Percentiles rank a stretch among this genome's conserved stretches.
phyloP scores from a whole-genome alignment of 2,329 filamentous ascomycete genomes.

The Aspergillus ibericus region DNA sequence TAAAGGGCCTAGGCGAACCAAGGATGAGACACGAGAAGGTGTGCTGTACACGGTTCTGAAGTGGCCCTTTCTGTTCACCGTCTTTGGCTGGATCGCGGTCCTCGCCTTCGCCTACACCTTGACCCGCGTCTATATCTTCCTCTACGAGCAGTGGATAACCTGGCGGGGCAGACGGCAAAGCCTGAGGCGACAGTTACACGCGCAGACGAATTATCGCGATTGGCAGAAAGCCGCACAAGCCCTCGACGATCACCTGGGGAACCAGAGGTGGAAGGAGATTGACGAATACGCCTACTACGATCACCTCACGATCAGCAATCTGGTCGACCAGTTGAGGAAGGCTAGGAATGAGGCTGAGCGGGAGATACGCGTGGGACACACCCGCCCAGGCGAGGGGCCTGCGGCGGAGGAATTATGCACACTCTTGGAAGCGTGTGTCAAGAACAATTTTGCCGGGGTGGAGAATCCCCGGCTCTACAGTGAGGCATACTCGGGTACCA shows the following conservation, averaged over 20 bases:
- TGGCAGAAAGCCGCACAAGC: constrained; percentile 80
- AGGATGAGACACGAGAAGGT: constrained; percentile 92
- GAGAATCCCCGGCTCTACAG: constrained; percentile 95
- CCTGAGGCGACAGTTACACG: constrained; percentile 69
- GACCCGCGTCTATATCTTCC: constrained; percentile 83
- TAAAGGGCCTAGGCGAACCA: constrained; percentile 55
- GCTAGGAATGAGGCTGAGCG: constrained; percentile 42
- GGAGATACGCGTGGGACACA: constrained; percentile 30
- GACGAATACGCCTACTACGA: constrained; percentile 79
- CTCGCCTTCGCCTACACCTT: constrained; percentile 73
- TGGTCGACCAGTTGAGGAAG: constrained; percentile 69
- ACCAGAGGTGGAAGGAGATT: constrained; percentile 52
- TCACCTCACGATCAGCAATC: constrained; percentile 74
- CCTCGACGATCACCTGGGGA: constrained; percentile 78
- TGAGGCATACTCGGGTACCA: constrained; percentile 97
- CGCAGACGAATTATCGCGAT: constrained; percentile 72
- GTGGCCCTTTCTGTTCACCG: constrained; percentile 82
- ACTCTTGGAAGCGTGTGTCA: constrained; percentile 85
- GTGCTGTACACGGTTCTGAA: constrained; percentile 86
- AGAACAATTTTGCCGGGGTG: constrained; percentile 95
- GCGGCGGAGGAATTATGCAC: constrained; percentile 73
- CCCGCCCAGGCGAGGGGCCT: constrained; percentile 38
- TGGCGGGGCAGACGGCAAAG: constrained; percentile 79
- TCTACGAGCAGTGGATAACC: constrained; percentile 87
- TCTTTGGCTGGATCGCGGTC: constrained; percentile 76